Conservation (phyloP, 768 basidiomycete genomes). For the Boletus reticulatus region DNA sequence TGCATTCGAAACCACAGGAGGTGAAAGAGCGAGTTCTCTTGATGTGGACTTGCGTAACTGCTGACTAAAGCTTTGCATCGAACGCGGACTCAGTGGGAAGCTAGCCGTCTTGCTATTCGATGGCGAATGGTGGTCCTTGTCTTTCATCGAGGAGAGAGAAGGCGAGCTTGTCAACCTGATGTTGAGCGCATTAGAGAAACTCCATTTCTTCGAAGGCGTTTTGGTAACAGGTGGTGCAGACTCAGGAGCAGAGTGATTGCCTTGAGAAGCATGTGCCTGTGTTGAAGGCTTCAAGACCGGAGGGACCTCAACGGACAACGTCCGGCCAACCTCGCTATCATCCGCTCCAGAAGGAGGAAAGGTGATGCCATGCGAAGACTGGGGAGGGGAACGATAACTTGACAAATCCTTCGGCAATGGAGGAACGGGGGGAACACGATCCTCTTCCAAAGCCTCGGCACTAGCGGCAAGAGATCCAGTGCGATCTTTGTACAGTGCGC, state of each 20-base stretch:
- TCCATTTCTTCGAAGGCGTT: slow-evolving; percentile 96
- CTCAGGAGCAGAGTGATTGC: slow-evolving; percentile 41
- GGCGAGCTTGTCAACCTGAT: slow-evolving; percentile 69
- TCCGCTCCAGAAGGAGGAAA: slow-evolving; percentile 48
- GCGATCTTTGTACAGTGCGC: slow-evolving; percentile 62
- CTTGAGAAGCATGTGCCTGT: slow-evolving; percentile 31
- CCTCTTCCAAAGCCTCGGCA: slow-evolving; percentile 59
- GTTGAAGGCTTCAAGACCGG: slow-evolving; percentile 22
- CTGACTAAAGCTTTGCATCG: slow-evolving; percentile 60
- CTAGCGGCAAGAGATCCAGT: slow-evolving; percentile 57
- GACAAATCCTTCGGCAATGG: slow-evolving; percentile 89
- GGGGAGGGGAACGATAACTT: slow-evolving; percentile 69
- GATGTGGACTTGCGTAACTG: slow-evolving; percentile 68
- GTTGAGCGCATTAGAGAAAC: slow-evolving; percentile 83
- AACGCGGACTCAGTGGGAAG: slow-evolving; percentile 65
- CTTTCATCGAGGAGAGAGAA: slow-evolving; percentile 52
- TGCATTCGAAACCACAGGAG: slow-evolving; percentile 39
- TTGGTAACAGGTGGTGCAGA: slow-evolving; percentile 51
- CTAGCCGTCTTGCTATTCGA: slow-evolving; percentile 45
- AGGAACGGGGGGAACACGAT: slow-evolving; percentile 86
- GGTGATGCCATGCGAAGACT: slow-evolving; percentile 51
- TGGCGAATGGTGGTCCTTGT: slow-evolving; percentile 35
- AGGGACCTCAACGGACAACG: slow-evolving; percentile 53
- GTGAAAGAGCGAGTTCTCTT: slow-evolving; percentile 56
- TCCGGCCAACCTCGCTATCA: slow-evolving; percentile 47